phyloP scores from a whole-genome alignment of 2,329 filamentous ascomycete species.

The Dothideomycetes sp. region DNA sequence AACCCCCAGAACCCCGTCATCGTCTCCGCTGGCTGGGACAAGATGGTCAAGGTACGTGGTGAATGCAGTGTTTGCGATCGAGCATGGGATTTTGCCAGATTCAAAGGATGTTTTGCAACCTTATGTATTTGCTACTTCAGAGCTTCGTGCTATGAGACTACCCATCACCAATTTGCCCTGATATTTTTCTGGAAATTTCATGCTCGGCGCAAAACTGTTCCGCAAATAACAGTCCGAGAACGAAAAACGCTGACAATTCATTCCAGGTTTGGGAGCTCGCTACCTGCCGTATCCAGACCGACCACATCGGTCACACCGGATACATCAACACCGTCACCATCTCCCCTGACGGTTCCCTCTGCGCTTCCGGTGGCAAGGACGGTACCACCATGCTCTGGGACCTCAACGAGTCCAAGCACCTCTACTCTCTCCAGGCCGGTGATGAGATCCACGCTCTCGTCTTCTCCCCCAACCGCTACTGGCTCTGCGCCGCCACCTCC shows the following conservation, averaged over 20 bases:
- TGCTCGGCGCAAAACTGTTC: background rate
- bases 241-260: conserved; percentile 3
- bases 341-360: conserved; percentile 97
- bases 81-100: conserved; percentile 11
- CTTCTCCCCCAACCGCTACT: conserved; percentile 99
- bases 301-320: conserved; percentile 99
- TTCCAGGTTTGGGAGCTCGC: conserved; percentile 95
- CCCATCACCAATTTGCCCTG: conserved; percentile 76
- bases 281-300: conserved; percentile 98
- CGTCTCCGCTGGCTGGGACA: conserved; percentile 97
- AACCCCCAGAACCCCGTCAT: conserved; percentile 99
- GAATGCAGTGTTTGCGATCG: conserved; percentile 9
- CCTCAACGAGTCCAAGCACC: conserved; percentile 99
- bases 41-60: conserved; percentile 97
- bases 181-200: conserved; percentile 30
- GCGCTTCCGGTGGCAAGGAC: conserved; percentile 98
- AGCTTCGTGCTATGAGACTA: conserved; percentile 98
- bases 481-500: conserved; percentile 96
- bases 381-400: conserved; percentile 99
- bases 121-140: conserved; percentile 99
- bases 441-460: conserved; percentile 99
- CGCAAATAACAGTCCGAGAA: background rate
- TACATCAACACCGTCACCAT: conserved; percentile 99
- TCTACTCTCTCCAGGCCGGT: conserved; percentile 98
- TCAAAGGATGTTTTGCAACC: conserved; percentile 85